phyloP scores from a whole-genome alignment of 306 rosid genomes.

The Delonix regia region DNA sequence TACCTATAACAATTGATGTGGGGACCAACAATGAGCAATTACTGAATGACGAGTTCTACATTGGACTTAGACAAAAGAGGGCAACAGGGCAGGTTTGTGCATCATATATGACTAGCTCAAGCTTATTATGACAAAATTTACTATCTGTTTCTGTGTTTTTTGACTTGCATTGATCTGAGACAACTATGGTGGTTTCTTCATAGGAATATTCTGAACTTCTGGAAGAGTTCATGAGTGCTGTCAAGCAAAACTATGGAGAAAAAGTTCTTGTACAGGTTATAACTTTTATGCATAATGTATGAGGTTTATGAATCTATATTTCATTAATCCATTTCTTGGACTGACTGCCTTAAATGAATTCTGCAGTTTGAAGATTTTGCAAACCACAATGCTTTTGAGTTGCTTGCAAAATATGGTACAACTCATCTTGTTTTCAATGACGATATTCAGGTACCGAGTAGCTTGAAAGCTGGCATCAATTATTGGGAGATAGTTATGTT shows the following conservation, averaged over 20 bases:
- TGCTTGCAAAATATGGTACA: constrained; percentile 79
- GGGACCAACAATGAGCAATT: constrained; percentile 93
- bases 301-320: constrained; percentile 7
- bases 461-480: neutral
- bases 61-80: constrained; percentile 90
- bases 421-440: constrained; percentile 95
- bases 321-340: constrained; percentile 25
- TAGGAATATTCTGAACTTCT: constrained; percentile 91
- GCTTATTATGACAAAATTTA: constrained; percentile 19
- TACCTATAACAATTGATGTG: constrained; percentile 92
- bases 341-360: constrained; percentile 39
- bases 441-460: constrained; percentile 76
- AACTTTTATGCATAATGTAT: constrained; percentile 28
- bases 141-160: neutral
- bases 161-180: constrained; percentile 32
- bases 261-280: constrained; percentile 85
- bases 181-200: constrained; percentile 32
- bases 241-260: constrained; percentile 97
- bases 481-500: constrained; percentile 9
- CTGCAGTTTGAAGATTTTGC: constrained; percentile 97
- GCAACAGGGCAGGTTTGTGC: constrained; percentile 88
- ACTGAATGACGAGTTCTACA: constrained; percentile 88
- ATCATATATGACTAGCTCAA: constrained; percentile 25
- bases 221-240: constrained; percentile 91
- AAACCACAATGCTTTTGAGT: constrained; percentile 97